A percentile compares a stretch with the other conserved stretches of the same genome.
These are phyloP conservation scores for Trebouxia sp. DNA, from an alignment of 139 green algal species.

Conservation along the genomic window DNA sequence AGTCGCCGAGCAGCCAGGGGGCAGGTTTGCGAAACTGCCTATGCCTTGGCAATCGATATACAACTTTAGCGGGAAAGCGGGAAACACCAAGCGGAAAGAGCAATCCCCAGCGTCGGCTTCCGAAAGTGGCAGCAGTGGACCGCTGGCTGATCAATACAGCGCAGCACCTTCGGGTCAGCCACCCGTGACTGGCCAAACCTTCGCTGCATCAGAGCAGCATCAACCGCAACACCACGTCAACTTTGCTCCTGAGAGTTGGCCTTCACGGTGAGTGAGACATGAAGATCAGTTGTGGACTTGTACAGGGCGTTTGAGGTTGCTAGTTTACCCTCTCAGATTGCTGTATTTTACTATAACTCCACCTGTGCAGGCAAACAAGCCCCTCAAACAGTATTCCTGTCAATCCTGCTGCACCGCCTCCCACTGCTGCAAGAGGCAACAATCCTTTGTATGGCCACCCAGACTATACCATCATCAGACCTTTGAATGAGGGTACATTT, in stretches of 20 bases:
- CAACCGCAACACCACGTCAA: neutral
- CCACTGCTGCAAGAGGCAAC: neutral
- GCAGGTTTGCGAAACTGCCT: no score
- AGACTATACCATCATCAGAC: neutral
- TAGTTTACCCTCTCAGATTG: no score
- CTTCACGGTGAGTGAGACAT: neutral
- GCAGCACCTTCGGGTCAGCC: neutral
- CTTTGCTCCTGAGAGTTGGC: neutral
- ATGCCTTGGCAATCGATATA: constrained; percentile 26
- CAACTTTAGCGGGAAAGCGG: constrained; percentile 16
- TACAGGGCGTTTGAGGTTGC: no score
- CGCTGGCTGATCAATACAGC: neutral
- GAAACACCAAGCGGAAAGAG: constrained; percentile 17
- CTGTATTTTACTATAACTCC: no score
- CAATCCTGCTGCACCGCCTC: neutral
- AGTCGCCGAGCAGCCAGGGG: no score
- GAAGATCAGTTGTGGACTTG: no score
- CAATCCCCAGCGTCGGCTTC: neutral
- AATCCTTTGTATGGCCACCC: constrained; percentile 20
- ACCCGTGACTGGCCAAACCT: neutral
- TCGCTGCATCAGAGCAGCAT: neutral
- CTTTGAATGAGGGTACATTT: constrained; percentile 44
- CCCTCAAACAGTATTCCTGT: neutral
- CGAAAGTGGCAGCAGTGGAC: neutral
- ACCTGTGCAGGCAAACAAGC: constrained; percentile 14